Evolutionary conservation across 2,329 filamentous ascomycete species (phyloP), one percentile per base, ranked within the genome.

Genomic region (Coleophoma eucalyptorum): DNA sequence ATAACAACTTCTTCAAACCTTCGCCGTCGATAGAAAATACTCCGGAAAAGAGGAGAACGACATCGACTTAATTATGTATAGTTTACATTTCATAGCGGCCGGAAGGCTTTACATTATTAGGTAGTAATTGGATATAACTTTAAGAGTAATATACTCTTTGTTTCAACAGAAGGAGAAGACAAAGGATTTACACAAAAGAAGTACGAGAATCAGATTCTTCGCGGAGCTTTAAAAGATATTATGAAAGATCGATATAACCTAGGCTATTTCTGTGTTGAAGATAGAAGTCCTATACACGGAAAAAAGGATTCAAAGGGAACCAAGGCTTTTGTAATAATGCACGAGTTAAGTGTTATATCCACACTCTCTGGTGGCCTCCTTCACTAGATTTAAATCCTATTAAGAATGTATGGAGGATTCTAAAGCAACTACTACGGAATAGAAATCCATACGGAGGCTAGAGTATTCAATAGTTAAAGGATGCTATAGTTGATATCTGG

Each of bases 121-220:
- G 55, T 49, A 21, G 55, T 33, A 20, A 57, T 57, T 48, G 45
- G 53, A 5, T 55, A 55, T 45, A 49, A 50, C 8, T 58, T 46
- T 20, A 55, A 58, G 41, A 49, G 41, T 12, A 16, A 43, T 31
- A 31, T 58, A 21, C 13, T 35, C 13, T 54, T 58, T 50, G 3
- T 49, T n/a, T 51, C 46, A 13, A 50, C 26, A 5, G 50, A 58
- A 44, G 51, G 53, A 35, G 44, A 55, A 51, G 50, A 51, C 8
- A 58, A 56, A 50, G 54, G 51, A 5, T 54, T 58, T 51, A 58
- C 38, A 33, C 35, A 58, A 43, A 5, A 53, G 38, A 58, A 54
- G 34, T 58, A 58, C 26, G 45, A 43, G 15, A 18, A 46, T n/a
- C n/a, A n/a, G n/a, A n/a, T n/a, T n/a, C n/a, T n/a, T n/a, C n/a